Conservation (phyloP, 768 basidiomycete species). For the Boletus fagicola region DNA sequence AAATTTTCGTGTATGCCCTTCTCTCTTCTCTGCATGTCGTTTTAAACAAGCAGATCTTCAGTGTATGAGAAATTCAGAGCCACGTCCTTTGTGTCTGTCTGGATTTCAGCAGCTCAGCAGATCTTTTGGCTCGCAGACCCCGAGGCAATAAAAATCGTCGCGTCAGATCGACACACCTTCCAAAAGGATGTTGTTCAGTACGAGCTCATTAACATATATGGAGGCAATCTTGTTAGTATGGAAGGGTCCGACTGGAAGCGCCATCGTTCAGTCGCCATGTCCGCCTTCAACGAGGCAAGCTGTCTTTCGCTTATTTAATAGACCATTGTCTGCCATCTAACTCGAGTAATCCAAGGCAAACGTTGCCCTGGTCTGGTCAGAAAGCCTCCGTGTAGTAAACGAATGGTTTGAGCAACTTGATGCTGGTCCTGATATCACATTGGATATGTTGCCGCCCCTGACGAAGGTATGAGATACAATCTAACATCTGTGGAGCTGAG, state of each 20-base stretch:
- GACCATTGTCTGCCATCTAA: not conserved
- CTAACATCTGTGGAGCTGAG: not conserved
- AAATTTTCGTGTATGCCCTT: constrained; percentile 37
- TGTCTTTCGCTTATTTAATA: not conserved
- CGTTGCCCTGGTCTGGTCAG: constrained; percentile 48
- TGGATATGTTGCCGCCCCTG: constrained; percentile 15
- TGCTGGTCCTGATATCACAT: constrained; percentile 17
- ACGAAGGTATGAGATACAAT: constrained; percentile 10
- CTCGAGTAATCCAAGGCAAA: constrained; percentile 34
- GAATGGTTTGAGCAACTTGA: constrained; percentile 46
- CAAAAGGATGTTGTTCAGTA: constrained; percentile 42
- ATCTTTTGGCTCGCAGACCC: constrained; percentile 45
- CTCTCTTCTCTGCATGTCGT: no score
- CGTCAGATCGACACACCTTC: constrained; percentile 35
- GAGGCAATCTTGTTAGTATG: constrained; percentile 41
- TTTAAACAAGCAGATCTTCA: constrained; percentile 9
- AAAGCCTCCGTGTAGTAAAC: constrained; percentile 38
- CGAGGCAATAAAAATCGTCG: constrained; percentile 40
- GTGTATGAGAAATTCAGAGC: constrained; percentile 40
- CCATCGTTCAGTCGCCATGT: constrained; percentile 43
- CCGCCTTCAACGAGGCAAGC: constrained; percentile 50
- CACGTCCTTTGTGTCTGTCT: constrained; percentile 39
- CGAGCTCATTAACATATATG: constrained; percentile 44
- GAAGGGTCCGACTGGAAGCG: constrained; percentile 49
- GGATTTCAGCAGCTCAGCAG: constrained; percentile 30